Percentiles rank a stretch among this genome's conserved stretches.
Evolutionary conservation across 164 flowering plant species (phyloP).

Genomic region (Dillenia suffruticosa): DNA sequence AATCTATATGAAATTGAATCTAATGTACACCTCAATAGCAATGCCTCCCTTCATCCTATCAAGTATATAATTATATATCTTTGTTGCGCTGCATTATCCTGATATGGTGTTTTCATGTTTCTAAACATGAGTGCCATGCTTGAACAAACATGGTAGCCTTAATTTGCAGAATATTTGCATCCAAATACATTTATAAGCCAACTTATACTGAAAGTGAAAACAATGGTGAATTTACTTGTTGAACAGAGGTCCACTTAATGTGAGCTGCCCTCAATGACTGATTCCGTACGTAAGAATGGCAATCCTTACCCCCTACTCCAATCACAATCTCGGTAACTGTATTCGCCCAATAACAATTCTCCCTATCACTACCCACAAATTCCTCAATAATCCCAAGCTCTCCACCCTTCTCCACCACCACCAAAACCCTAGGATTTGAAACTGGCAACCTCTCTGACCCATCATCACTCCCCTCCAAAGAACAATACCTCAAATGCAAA

Average conservation of each 20-base stretch:
- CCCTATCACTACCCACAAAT: conserved; percentile 38
- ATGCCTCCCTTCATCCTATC: too few species aligned
- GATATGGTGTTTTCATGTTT: too few species aligned
- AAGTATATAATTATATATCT: too few species aligned
- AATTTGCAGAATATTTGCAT: too few species aligned
- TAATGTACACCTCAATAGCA: too few species aligned
- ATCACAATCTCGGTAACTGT: conserved; percentile 68
- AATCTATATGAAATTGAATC: too few species aligned
- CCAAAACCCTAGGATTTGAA: conserved; percentile 81
- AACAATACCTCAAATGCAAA: conserved; percentile 46
- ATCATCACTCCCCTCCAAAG: conserved; percentile 38
- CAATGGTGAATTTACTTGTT: conserved; percentile 46
- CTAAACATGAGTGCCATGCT: too few species aligned
- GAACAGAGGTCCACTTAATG: conserved; percentile 76
- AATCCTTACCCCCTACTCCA: conserved; percentile 60
- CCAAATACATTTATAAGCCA: too few species aligned
- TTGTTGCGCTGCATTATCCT: too few species aligned
- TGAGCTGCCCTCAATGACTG: conserved; percentile 72
- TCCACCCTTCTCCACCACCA: conserved; percentile 90
- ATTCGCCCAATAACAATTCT: conserved; percentile 74
- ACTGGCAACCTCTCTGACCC: conserved; percentile 43
- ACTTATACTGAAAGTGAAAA: not conserved
- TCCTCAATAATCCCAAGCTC: conserved; percentile 81
- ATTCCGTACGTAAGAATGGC: conserved; percentile 70
- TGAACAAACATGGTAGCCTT: too few species aligned